A percentile compares a stretch with the other conserved stretches of the same genome.
These are phyloP conservation scores for Myxozyma lipomycoides DNA, from an alignment of 805 yeast genomes.

Conservation along the genomic window DNA sequence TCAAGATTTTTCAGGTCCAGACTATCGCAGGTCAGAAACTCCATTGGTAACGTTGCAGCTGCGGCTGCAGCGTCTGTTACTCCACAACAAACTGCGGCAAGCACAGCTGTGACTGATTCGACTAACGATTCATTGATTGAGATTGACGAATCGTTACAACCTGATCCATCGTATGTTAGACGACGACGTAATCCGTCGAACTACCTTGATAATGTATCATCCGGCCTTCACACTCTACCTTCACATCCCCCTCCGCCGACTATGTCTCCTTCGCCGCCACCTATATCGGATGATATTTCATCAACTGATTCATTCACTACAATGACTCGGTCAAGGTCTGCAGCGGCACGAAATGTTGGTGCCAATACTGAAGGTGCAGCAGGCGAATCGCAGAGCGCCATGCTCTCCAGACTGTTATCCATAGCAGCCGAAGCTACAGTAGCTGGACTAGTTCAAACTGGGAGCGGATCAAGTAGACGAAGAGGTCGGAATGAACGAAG, in stretches of 20 bases:
- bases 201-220: constrained; percentile 7
- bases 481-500: neutral
- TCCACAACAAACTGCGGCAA: neutral
- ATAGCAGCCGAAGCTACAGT: constrained; percentile 48
- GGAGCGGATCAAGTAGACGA: neutral
- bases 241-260: constrained; percentile 1
- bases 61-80: neutral
- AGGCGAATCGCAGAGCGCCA: constrained; percentile 41
- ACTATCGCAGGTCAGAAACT: constrained; percentile 15
- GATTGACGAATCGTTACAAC: constrained; percentile 10
- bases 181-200: constrained; percentile 19
- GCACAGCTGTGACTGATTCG: neutral
- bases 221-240: constrained; percentile 5
- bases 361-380: constrained; percentile 3
- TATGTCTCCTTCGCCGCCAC: constrained; percentile 1
- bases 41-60: constrained; percentile 2
- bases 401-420: constrained; percentile 44
- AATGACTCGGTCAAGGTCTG: neutral
- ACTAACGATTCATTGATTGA: neutral
- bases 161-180: constrained; percentile 25
- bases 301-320: neutral
- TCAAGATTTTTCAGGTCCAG: constrained; percentile 9
- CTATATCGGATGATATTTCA: constrained; percentile 2
- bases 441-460: constrained; percentile 36
- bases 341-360: neutral